These are phyloP conservation scores for Fusarium denticulatum DNA, from an alignment of 2,329 filamentous ascomycete genomes.

Conservation along the genomic window DNA sequence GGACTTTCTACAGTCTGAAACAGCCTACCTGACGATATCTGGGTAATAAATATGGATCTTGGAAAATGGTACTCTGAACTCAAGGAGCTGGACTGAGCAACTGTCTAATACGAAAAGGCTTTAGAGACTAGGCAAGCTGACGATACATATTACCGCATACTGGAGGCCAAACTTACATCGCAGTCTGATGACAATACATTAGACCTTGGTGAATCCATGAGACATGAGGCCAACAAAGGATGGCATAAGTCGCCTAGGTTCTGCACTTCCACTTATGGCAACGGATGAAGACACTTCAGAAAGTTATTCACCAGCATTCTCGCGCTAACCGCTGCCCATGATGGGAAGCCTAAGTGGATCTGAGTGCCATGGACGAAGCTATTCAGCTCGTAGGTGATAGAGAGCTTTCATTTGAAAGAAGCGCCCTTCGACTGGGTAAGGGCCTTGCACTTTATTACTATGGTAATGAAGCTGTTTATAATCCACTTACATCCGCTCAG, in stretches of 20 bases:
- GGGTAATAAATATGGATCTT: too few relatives aligned
- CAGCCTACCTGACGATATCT: too few relatives aligned
- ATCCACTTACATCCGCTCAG: neutral
- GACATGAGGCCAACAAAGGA: neutral
- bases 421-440: neutral
- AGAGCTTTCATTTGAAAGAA: neutral
- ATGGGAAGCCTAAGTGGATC: neutral
- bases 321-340: neutral
- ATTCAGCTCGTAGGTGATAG: neutral
- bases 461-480: neutral
- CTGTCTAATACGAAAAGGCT: too few relatives aligned
- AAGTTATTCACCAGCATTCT: neutral
- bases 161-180: too few relatives aligned
- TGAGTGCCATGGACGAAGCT: neutral
- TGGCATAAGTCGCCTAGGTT: neutral
- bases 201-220: neutral
- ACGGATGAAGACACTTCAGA: neutral
- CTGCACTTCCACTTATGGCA: neutral
- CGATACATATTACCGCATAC: too few relatives aligned
- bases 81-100: too few relatives aligned
- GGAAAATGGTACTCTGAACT: too few relatives aligned
- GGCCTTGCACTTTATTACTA: neutral
- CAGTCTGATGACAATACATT: neutral
- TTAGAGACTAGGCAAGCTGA: too few relatives aligned
- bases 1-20: too few relatives aligned